Conservation (phyloP, 495 filamentous ascomycete genomes). For the Trichocladium antarcticum region DNA sequence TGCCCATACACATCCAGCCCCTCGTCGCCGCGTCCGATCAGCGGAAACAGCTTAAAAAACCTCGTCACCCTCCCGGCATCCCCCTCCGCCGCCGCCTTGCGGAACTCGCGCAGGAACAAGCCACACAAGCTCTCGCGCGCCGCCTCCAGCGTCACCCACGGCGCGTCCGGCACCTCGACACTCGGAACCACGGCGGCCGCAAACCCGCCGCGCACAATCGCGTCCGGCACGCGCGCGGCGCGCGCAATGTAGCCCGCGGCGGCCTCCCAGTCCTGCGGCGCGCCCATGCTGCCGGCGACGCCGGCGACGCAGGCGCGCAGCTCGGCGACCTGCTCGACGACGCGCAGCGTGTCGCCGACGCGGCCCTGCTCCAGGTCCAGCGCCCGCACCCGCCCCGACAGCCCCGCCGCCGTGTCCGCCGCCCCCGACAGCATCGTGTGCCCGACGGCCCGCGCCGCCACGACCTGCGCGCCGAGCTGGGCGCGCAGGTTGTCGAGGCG, state of each 20-base stretch:
- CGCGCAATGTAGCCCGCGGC: slow-evolving; percentile 81
- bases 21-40: slow-evolving; percentile 81
- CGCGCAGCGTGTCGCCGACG: slow-evolving; percentile 77
- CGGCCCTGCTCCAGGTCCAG: slow-evolving; percentile 84
- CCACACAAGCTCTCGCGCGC: slow-evolving; percentile 79
- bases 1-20: slow-evolving; percentile 89
- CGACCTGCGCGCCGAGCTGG: slow-evolving; percentile 77
- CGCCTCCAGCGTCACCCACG: slow-evolving; percentile 73
- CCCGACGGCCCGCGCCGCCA: slow-evolving; percentile 70
- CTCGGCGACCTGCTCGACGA: slow-evolving; percentile 93
- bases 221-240: slow-evolving; percentile 64
- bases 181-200: slow-evolving; percentile 88
- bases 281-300: slow-evolving; percentile 93
- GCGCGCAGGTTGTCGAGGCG: slow-evolving; percentile 87
- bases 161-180: slow-evolving; percentile 87
- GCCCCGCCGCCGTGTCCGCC: slow-evolving; percentile 71
- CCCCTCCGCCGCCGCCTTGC: slow-evolving; percentile 73
- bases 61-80: slow-evolving; percentile 83
- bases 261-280: slow-evolving; percentile 96
- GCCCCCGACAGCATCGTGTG: slow-evolving; percentile 80
- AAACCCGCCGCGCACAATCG: slow-evolving; percentile 75
- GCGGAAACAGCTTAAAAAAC: slow-evolving; percentile 95
- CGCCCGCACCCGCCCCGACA: slow-evolving; percentile 71
- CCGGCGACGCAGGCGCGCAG: slow-evolving; percentile 92
- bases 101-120: slow-evolving; percentile 88